phyloP scores from a whole-genome alignment of 345 rosid genomes.

The Erysimum cheiranthoides region DNA sequence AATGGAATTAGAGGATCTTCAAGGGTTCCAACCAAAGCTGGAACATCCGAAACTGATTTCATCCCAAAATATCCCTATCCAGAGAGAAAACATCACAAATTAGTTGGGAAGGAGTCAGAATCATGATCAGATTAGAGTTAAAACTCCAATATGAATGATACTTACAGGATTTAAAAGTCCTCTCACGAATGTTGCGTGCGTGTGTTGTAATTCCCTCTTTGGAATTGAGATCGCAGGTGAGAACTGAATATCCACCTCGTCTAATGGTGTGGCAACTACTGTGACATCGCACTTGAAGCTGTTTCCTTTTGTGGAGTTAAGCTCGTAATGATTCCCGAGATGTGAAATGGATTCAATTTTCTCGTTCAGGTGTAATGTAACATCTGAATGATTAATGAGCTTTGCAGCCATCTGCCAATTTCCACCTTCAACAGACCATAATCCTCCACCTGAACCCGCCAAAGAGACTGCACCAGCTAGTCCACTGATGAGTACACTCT shows the following conservation, averaged over 20 bases:
- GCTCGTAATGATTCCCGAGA: constrained; percentile 71
- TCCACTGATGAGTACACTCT: constrained; percentile 80
- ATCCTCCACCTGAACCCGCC: constrained; percentile 91
- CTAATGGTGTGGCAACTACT: constrained; percentile 80
- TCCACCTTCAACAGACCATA: constrained; percentile 94
- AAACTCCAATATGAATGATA: constrained; percentile 14
- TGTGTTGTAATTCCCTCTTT: constrained; percentile 79
- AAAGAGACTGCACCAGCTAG: constrained; percentile 96
- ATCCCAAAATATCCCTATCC: constrained; percentile 81
- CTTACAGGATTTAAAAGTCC: constrained; percentile 90
- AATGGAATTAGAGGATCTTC: constrained; percentile 86
- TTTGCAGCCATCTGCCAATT: constrained; percentile 96
- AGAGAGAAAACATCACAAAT: constrained; percentile 35
- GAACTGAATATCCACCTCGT: constrained; percentile 72
- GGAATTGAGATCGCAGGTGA: constrained; percentile 73
- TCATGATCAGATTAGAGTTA: not conserved
- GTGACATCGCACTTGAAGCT: constrained; percentile 70
- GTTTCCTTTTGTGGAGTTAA: constrained; percentile 73
- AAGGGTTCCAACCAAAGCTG: constrained; percentile 76
- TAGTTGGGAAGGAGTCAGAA: constrained; percentile 7
- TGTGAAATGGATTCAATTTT: constrained; percentile 69
- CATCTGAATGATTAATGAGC: constrained; percentile 70
- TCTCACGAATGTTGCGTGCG: constrained; percentile 91
- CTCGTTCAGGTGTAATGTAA: constrained; percentile 69
- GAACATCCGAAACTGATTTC: constrained; percentile 60